Evolutionary conservation across 1,139 yeast species (phyloP).

Genomic region (Kluyveromyces sp.): DNA sequence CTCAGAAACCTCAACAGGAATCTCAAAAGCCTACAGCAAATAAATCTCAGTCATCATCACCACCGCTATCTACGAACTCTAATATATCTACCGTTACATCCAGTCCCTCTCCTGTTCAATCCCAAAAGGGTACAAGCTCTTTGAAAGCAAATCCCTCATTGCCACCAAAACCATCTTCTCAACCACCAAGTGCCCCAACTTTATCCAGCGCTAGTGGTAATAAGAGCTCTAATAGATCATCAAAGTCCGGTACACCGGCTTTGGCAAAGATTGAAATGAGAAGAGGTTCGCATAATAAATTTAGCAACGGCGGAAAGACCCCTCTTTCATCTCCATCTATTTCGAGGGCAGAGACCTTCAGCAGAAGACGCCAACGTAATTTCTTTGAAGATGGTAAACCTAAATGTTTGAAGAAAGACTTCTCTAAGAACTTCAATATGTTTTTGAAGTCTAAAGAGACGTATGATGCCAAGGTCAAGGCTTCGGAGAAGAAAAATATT

Average conservation of each 20-base stretch:
- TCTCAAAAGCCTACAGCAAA: slow-evolving; percentile 1
- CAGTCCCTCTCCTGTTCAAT: slow-evolving; percentile 13
- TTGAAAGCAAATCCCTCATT: slow-evolving; percentile 18
- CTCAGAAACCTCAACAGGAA: slow-evolving; percentile 1
- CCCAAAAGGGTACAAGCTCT: slow-evolving; percentile 11
- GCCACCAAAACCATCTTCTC: slow-evolving; percentile 18
- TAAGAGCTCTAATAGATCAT: slow-evolving; percentile 8
- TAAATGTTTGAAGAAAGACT: slow-evolving; percentile 33
- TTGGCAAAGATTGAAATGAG: slow-evolving; percentile 17
- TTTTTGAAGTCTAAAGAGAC: slow-evolving; percentile 36
- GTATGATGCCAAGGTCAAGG: slow-evolving; percentile 24
- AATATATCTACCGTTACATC: background rate
- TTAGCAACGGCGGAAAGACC: slow-evolving; percentile 11
- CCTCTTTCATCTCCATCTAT: slow-evolving; percentile 15
- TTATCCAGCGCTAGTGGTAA: slow-evolving; percentile 15
- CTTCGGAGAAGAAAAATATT: slow-evolving; percentile 14
- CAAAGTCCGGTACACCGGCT: slow-evolving; percentile 20
- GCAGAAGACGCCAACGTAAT: slow-evolving; percentile 21
- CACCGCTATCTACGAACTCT: no score
- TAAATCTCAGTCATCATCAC: no score
- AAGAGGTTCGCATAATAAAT: slow-evolving; percentile 10
- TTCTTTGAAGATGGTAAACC: slow-evolving; percentile 36
- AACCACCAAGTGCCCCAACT: slow-evolving; percentile 12
- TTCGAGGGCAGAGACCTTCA: slow-evolving; percentile 18
- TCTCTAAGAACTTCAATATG: slow-evolving; percentile 50